These are phyloP conservation scores for Coniosporium apollinis DNA, from an alignment of 495 filamentous ascomycete genomes.

Conservation along the genomic window DNA sequence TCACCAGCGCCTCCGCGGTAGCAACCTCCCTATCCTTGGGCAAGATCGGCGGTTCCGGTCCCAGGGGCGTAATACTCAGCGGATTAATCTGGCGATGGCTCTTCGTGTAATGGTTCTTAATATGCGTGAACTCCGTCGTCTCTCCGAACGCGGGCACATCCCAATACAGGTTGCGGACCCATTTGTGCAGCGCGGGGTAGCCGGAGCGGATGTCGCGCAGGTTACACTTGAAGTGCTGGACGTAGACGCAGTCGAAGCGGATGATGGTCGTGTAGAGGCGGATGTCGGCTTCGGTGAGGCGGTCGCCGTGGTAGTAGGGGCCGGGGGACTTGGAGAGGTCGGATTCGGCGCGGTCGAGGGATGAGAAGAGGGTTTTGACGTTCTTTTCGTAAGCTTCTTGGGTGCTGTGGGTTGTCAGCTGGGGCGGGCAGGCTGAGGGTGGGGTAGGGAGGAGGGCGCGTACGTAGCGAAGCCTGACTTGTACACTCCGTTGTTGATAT, in stretches of 20 bases:
- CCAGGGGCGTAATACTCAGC: slow-evolving; percentile 44
- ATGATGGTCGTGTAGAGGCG: slow-evolving; percentile 69
- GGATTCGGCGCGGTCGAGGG: slow-evolving; percentile 53
- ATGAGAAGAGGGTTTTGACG: slow-evolving; percentile 48
- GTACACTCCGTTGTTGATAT: slow-evolving; percentile 82
- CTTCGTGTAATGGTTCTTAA: slow-evolving; percentile 57
- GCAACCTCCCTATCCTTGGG: slow-evolving; percentile 42
- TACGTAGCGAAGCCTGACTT: slow-evolving; percentile 52
- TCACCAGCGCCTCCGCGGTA: slow-evolving; percentile 33
- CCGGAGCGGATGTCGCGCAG: slow-evolving; percentile 65
- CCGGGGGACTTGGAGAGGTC: slow-evolving; percentile 39
- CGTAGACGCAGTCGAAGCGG: slow-evolving; percentile 76
- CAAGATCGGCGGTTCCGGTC: slow-evolving; percentile 45
- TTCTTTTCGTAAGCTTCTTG: slow-evolving; percentile 63
- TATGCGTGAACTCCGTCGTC: slow-evolving; percentile 54
- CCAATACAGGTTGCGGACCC: slow-evolving; percentile 56
- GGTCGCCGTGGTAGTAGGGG: slow-evolving; percentile 50
- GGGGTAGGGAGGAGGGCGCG: slow-evolving; percentile 3
- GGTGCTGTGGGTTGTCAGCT: slow-evolving; percentile 26
- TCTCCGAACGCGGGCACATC: slow-evolving; percentile 41
- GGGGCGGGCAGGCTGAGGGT: slow-evolving; percentile 23
- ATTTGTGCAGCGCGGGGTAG: slow-evolving; percentile 50
- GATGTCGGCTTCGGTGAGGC: slow-evolving; percentile 68
- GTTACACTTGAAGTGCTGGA: slow-evolving; percentile 92
- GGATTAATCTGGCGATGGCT: slow-evolving; percentile 51